Percentiles rank a stretch among this genome's conserved stretches.
Evolutionary conservation across 2,329 filamentous ascomycete species (phyloP).

Genomic region (Cordyceps militaris): DNA sequence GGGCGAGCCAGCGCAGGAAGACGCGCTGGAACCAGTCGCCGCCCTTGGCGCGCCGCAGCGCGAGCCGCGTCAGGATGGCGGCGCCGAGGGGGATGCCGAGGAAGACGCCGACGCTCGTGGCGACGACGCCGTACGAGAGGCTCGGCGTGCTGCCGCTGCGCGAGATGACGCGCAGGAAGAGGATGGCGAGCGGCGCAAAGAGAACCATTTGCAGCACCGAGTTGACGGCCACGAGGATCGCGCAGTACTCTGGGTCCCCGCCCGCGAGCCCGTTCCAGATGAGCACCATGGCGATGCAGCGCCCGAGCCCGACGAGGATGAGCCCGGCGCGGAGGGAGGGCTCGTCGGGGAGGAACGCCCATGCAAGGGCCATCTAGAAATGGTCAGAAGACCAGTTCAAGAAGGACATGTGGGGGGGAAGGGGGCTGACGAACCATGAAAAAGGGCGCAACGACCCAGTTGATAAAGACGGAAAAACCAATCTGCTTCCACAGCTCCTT

Average conservation of each 20-base stretch:
- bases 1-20: conserved; percentile 59
- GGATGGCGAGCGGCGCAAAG: conserved; percentile 54
- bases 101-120: conserved; percentile 69
- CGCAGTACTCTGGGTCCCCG: conserved; percentile 68
- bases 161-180: conserved; percentile 58
- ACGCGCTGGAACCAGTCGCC: conserved; percentile 52
- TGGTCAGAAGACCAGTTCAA: neutral
- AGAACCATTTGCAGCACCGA: conserved; percentile 60
- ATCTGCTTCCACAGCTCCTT: conserved; percentile 63
- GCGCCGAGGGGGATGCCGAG: conserved; percentile 69
- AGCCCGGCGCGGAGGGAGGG: conserved; percentile 36
- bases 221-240: conserved; percentile 61
- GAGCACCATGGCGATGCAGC: conserved; percentile 45
- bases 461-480: conserved; percentile 59
- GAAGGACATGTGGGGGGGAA: neutral
- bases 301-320: conserved; percentile 13
- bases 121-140: conserved; percentile 53
- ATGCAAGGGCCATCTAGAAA: conserved; percentile 47
- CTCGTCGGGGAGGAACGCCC: conserved; percentile 51
- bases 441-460: conserved; percentile 69
- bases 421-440: conserved; percentile 50
- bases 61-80: conserved; percentile 34
- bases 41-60: conserved; percentile 50
- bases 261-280: conserved; percentile 69
- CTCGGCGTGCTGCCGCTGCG: conserved; percentile 20